A percentile compares a stretch with the other conserved stretches of the same genome.
Conservation (phyloP, 805 yeast genomes). For the Zygosaccharomyces bailii region DNA sequence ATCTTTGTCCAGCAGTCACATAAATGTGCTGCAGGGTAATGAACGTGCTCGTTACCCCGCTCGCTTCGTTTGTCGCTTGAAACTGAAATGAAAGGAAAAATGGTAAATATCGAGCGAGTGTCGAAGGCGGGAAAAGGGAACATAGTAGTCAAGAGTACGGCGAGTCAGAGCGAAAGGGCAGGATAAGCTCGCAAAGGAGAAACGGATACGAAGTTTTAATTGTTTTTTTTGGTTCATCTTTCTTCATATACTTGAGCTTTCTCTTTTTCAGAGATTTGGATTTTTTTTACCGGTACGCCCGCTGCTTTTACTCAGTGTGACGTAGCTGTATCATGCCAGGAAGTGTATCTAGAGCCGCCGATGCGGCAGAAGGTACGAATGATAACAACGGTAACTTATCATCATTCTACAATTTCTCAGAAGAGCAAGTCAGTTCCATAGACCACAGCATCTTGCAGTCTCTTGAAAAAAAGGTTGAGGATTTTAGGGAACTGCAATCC, state of each 20-base stretch:
- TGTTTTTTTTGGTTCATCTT: not conserved
- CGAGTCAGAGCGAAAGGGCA: not conserved
- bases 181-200: not conserved
- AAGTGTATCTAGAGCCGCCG: conserved; percentile 5
- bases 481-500: conserved; percentile 39
- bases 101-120: not conserved
- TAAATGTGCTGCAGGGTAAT: too few species aligned
- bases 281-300: not conserved
- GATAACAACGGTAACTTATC: conserved; percentile 22
- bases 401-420: conserved; percentile 37
- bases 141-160: not conserved
- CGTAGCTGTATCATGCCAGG: conserved; percentile 7
- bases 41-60: not conserved
- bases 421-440: conserved; percentile 20
- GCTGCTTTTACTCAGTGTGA: not conserved
- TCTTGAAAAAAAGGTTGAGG: conserved; percentile 33
- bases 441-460: conserved; percentile 26
- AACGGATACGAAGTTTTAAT: not conserved
- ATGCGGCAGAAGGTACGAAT: not conserved
- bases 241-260: not conserved
- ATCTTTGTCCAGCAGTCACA: not conserved
- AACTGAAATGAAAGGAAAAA: not conserved
- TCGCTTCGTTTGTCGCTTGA: not conserved
- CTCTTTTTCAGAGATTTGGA: not conserved
- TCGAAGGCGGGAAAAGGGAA: conserved; percentile 1